These are phyloP conservation scores for Paecilomyces sp. DNA, from an alignment of 2,329 filamentous ascomycete species.

Conservation along the genomic window DNA sequence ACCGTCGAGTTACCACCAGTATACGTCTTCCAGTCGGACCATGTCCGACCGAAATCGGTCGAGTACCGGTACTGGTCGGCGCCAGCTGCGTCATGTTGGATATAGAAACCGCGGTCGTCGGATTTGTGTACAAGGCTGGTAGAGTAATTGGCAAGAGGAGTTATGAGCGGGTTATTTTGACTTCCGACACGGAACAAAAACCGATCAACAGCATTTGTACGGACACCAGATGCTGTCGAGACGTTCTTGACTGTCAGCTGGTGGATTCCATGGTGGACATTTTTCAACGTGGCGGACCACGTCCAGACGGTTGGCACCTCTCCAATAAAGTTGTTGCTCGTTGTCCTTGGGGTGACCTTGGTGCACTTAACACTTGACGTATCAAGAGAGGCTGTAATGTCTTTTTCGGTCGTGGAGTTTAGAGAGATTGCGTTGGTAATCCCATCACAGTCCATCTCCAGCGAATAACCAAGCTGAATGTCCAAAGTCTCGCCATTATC, in stretches of 20 bases:
- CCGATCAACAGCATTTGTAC: background rate
- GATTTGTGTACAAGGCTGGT: background rate
- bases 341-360: background rate
- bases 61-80: background rate
- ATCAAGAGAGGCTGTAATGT: background rate
- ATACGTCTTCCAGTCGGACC: background rate
- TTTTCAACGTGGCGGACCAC: conserved; percentile 40
- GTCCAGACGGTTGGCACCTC: conserved; percentile 44
- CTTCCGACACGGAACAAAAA: background rate
- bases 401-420: background rate
- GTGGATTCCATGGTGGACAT: conserved; percentile 51
- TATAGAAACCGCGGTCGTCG: background rate
- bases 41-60: background rate
- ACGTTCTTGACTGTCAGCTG: conserved; percentile 45
- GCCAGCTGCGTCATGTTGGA: background rate
- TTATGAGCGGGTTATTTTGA: background rate
- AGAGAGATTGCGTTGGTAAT: background rate
- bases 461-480: background rate
- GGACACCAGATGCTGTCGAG: conserved; percentile 22
- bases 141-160: background rate
- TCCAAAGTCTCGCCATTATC: background rate
- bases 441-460: background rate
- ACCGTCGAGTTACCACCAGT: background rate
- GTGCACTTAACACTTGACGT: background rate
- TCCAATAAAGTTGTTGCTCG: conserved; percentile 29